Base-by-base conservation (phyloP, 139 green algal genomes). In the Pseudopediastrum boryanum region DNA sequence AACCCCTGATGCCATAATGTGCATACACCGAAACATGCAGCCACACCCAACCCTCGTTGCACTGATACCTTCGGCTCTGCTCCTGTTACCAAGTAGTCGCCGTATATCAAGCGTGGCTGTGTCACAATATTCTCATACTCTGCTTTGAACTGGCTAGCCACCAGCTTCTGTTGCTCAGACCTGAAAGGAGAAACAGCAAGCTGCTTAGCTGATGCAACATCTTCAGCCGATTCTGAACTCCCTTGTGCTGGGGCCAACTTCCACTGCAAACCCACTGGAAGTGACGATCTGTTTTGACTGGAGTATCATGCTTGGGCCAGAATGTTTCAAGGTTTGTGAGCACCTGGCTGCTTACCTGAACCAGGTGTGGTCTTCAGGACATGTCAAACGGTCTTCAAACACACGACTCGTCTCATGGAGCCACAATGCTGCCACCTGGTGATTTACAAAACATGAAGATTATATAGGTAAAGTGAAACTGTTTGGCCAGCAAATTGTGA, bases 361-460 rank as follows among this genome's bases (percentile, higher is more conserved):
- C 90, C 92, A 95, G 19, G 51, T 61, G 39, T 88, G 79, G 86
- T 96, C 92, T 4, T 92, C 91, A 33, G 90, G 73, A 64, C 92
- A 94, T 61, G 92, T 92, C 33, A 96, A 81, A 2, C 91, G 81
- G 75, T 95, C 91, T 44, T 89, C 77, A 82, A 95, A 96, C 25
- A 95, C 92, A 46, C 93, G 86, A 82, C 94, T 91, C 21, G 79
- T 91, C 89, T 97, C 93, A 81, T 97, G 93, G 64, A 97, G 88
- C 93, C 93, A 97, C 42, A 97, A 83, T 67, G 58, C 65, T 43
- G 94, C 69, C 2, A 95, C 12, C 75, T 89, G 80, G 43, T 33
- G 23, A 12, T 8, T 13, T 16, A 29, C 48, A 58, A 58, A 58
- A 58, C 48, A 58, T 16, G 21, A 58, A 58, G 21, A 59, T n/a